These are phyloP conservation scores for Scheffersomyces amazonensis DNA, from an alignment of 805 yeast genomes.

Conservation along the genomic window DNA sequence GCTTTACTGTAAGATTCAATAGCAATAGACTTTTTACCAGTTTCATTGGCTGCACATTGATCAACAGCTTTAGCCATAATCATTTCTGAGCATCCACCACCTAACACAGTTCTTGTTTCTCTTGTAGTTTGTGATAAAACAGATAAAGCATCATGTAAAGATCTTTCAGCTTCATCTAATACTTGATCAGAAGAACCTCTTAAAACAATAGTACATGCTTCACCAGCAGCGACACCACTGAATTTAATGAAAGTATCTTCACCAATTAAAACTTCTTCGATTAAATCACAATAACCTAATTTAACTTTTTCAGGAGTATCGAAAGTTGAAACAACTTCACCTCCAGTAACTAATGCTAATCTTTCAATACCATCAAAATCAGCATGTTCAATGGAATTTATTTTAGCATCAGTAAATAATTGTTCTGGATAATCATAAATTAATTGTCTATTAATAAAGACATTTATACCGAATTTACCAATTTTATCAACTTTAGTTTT, in stretches of 20 bases:
- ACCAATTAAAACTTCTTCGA: conserved; percentile 92
- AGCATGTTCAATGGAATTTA: conserved; percentile 95
- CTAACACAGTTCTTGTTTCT: conserved; percentile 87
- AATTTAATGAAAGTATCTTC: conserved; percentile 88
- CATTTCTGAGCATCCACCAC: conserved; percentile 89
- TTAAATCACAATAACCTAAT: conserved; percentile 82
- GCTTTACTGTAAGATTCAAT: conserved; percentile 94
- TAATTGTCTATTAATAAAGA: conserved; percentile 93
- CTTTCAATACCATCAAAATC: conserved; percentile 98
- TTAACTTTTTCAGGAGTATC: conserved; percentile 86
- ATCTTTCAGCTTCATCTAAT: conserved; percentile 47
- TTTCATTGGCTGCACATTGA: conserved; percentile 83
- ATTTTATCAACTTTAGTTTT: conserved; percentile 84
- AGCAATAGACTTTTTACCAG: conserved; percentile 92
- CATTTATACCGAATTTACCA: conserved; percentile 79
- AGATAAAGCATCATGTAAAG: conserved; percentile 90
- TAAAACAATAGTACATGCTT: conserved; percentile 92
- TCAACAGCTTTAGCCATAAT: conserved; percentile 97
- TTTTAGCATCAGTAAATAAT: conserved; percentile 79
- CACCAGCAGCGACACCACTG: conserved; percentile 93
- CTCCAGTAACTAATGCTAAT: conserved; percentile 94
- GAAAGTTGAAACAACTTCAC: conserved; percentile 95
- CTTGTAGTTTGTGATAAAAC: conserved; percentile 93
- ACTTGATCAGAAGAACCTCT: conserved; percentile 56
- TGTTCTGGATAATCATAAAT: conserved; percentile 99